Base-by-base conservation (phyloP, 345 rosid genomes). In the Eucalyptus sideroxylon region DNA sequence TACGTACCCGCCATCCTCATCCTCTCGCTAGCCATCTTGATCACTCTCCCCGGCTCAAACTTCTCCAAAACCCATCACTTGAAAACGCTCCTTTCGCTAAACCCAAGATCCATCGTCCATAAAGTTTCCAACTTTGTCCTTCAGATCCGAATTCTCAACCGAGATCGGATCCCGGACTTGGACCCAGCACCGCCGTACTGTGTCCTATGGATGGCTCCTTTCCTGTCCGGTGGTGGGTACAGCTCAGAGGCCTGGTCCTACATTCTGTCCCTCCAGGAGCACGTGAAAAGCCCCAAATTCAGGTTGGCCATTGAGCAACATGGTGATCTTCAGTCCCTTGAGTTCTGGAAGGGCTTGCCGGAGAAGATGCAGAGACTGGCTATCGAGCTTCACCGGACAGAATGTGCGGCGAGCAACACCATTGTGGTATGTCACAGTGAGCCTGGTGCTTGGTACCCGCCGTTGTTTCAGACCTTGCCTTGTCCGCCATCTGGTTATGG, bases 371-470 rank as follows among this genome's bases (percentile, higher is more conserved):
- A 88, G 91, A 89, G 90, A 50, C 19, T 95, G 89, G 97, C 95
- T 4, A 42, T 91, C 50, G 90, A 93, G 88, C 94, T 97, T 92
- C 87, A 95, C 82, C 91, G 19, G 53, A 93, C 95, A 5, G 85
- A 93, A 86, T 96, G 99, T 86, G 91, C 77, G 26, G 87, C 89
- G 30, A 94, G 95, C 90, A 94, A 94, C 92, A 97, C 97, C 60
- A 88, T 96, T 65, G 98, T 96, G 44, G 90, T 97, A 34, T 97
- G 99, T 90, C 98, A 96, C 87, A 97, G 99, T 87, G 98, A 96
- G 93, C 99, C 98, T 56, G 97, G 99, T 82, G 99, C 98, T 90
- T 96, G 99, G 98, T 90, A 96, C 87, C 98, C 99, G 2, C 97
- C 98, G 19, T 90, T 97, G 93, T 97, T 96, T 81, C 90, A 97